Base-by-base conservation (phyloP, 73 alveolate genomes). In the Blepharisma japonicum region DNA sequence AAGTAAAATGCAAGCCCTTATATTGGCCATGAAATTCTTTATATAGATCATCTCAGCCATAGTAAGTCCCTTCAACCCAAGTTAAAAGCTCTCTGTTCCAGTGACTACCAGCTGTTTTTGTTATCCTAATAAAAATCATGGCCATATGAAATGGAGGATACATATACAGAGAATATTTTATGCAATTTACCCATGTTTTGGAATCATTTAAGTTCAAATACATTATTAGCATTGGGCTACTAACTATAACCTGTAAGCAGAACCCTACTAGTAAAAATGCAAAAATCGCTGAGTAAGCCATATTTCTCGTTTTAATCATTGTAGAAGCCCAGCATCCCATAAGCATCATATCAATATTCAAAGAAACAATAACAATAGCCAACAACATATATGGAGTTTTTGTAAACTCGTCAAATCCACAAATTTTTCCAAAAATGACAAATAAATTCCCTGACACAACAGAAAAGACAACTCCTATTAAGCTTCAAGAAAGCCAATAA, bases 401-500 rank as follows among this genome's bases (percentile, higher is more conserved):
- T 7, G 66, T 6, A 68, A 88, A 88, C 20, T 80, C 55, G 45
- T 86, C 93, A 42, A 88, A 70, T 27, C 78, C 38, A 55, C 83
- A 81, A 6, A 55, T 38, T 7, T 11, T 6, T 2, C 95, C 91
- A 45, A 71, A 55, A 45, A 81, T 50, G 38, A 78, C 47, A 55
- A 88, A 56, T n/a, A 68, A 82, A 14, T 23, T 25, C 11, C 90
- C 42, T n/a, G 77, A 51, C 8, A 86, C 21, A 6, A 77, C 71
- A 14, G 80, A 77, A 20, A 88, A 23, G 6, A 78, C 32, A 2
- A 83, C 38, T 0, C 87, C 87, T 23, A 79, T 66, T 6, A 82
- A 38, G 54, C 68, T 56, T 94, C 96, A 89, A 56, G 90, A 76
- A 21, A 84, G 53, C 89, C 92, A 87, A 56, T 71, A 89, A 1